Percentiles rank a stretch among this genome's conserved stretches.
phyloP scores from a whole-genome alignment of 495 filamentous ascomycete species.

The Lasiosphaeria ovina region DNA sequence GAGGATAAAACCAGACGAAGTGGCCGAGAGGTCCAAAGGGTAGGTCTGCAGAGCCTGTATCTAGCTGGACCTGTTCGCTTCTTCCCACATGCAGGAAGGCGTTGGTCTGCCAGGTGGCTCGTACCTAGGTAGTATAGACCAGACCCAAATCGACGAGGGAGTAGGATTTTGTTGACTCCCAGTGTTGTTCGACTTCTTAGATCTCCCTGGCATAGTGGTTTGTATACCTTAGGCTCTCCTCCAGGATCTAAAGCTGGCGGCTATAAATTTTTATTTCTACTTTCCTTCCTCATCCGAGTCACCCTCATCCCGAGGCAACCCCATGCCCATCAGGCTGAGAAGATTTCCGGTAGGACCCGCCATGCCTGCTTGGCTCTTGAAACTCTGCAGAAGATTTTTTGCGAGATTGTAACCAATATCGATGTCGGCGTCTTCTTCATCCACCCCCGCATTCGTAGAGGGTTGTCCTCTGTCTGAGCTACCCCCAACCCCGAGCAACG shows the following conservation, averaged over 20 bases:
- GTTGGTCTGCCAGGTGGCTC: too few relatives aligned
- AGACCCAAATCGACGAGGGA: too few relatives aligned
- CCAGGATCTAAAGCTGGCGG: too few relatives aligned
- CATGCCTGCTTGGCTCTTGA: conserved; percentile 82
- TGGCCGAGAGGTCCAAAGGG: background rate
- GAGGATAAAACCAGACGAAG: conserved; percentile 20
- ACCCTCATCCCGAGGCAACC: conserved; percentile 74
- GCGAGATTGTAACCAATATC: conserved; percentile 84
- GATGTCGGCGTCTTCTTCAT: conserved; percentile 53
- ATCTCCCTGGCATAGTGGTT: too few relatives aligned
- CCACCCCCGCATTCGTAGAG: conserved; percentile 18
- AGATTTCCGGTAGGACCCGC: conserved; percentile 84
- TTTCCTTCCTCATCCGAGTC: conserved; percentile 32
- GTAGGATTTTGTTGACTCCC: too few relatives aligned
- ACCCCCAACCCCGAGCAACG: conserved; percentile 5
- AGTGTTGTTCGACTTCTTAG: too few relatives aligned
- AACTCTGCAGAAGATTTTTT: conserved; percentile 86
- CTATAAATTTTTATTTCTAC: background rate
- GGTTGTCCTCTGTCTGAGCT: conserved; percentile 10
- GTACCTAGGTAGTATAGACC: too few relatives aligned
- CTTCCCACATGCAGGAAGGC: too few relatives aligned
- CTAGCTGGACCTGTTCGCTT: too few relatives aligned
- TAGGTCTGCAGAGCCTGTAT: too few relatives aligned
- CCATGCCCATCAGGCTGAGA: conserved; percentile 78
- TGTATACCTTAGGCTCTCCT: too few relatives aligned